A percentile compares a stretch with the other conserved stretches of the same genome.
These are phyloP conservation scores for Pestalotiopsis sp. DNA, from an alignment of 2,329 filamentous ascomycete species.

Conservation along the genomic window DNA sequence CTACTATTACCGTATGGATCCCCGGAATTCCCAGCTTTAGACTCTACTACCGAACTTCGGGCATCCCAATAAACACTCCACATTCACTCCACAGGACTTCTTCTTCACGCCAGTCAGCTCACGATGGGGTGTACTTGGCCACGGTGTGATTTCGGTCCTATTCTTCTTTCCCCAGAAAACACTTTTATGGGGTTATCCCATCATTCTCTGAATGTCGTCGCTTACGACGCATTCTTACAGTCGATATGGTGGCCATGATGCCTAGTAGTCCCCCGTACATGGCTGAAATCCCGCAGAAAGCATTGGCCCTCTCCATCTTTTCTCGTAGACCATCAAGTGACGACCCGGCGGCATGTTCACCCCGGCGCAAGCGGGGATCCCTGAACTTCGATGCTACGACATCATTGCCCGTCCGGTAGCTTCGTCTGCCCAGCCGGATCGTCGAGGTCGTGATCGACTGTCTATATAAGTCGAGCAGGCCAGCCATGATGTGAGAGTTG, in stretches of 20 bases:
- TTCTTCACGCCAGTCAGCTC: background rate
- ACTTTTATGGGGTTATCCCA: background rate
- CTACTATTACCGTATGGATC: background rate
- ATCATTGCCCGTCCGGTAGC: background rate
- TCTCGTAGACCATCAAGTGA: background rate
- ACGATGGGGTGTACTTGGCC: background rate
- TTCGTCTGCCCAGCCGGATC: background rate
- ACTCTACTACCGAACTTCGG: background rate
- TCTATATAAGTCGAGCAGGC: background rate
- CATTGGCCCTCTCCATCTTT: background rate
- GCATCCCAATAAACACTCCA: background rate
- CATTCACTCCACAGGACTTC: background rate
- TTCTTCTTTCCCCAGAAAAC: background rate
- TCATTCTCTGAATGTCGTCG: background rate
- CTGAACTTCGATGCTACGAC: constrained; percentile 4
- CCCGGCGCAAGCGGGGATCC: constrained; percentile 3
- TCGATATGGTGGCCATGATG: background rate
- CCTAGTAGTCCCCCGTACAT: background rate
- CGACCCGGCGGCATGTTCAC: background rate
- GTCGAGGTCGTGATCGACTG: background rate
- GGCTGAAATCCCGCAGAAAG: background rate
- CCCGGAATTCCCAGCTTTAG: background rate
- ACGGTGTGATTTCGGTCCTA: constrained; percentile 13
- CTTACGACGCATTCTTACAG: background rate
- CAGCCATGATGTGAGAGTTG: background rate